Conservation (phyloP, 176 grass and related monocot genomes). For the Oryza punctata region DNA sequence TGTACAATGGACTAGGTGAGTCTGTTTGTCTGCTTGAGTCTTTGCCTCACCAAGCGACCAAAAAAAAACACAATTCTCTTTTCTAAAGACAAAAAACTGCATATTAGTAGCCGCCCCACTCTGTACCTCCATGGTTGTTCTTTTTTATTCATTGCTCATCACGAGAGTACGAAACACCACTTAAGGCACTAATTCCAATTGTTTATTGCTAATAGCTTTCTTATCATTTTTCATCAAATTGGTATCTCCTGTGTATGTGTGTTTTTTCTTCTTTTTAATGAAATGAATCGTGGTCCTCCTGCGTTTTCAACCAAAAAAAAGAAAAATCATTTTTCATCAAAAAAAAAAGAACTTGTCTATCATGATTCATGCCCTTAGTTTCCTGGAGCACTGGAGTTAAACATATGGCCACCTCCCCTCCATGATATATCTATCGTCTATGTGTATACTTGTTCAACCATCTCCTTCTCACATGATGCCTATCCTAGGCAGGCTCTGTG, state of each 20-base stretch:
- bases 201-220: constrained; percentile 15
- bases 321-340: neutral
- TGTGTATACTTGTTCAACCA: constrained; percentile 45
- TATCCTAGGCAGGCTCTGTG: constrained; percentile 42
- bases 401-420: constrained; percentile 38
- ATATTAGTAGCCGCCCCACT: constrained; percentile 1
- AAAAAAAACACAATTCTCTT: neutral
- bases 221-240: neutral
- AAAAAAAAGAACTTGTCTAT: constrained; percentile 4
- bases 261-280: no score
- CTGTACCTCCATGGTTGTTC: constrained; percentile 14
- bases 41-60: constrained; percentile 7
- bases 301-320: no score
- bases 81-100: neutral
- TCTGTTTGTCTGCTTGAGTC: constrained; percentile 6
- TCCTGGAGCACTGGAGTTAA: constrained; percentile 25
- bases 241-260: no score
- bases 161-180: neutral
- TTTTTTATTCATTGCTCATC: constrained; percentile 28
- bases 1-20: neutral
- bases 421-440: constrained; percentile 19
- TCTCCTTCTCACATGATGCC: constrained; percentile 56
- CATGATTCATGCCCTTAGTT: constrained; percentile 35
- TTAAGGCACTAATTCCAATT: constrained; percentile 26
- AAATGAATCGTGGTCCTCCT: no score